Evolutionary conservation across 2,329 filamentous ascomycete genomes (phyloP).

Genomic region (Piedraia hortae): DNA sequence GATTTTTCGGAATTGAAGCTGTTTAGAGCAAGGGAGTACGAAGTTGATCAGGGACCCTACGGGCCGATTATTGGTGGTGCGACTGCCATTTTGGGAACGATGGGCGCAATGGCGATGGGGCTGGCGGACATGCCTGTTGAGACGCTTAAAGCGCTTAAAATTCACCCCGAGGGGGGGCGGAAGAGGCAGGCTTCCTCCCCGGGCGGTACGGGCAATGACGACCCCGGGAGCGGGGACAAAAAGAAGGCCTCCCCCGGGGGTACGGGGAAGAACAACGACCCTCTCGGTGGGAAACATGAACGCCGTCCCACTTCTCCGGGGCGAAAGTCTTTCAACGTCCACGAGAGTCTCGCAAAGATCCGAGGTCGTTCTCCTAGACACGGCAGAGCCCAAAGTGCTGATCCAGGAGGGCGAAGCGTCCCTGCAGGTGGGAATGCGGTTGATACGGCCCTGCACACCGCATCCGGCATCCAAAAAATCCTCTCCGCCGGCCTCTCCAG

Average conservation of each 20-base stretch:
- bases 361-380: constrained; percentile 6
- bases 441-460: constrained; percentile 9
- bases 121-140: constrained; percentile 43
- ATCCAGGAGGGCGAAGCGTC: constrained; percentile 4
- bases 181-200: constrained; percentile 4
- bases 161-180: constrained; percentile 13
- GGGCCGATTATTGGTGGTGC: constrained; percentile 58
- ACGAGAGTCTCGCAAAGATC: constrained; percentile 8
- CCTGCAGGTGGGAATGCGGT: constrained; percentile 3
- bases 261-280: constrained; percentile 1
- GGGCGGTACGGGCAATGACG: neutral
- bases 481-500: constrained; percentile 28
- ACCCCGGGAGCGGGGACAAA: constrained; percentile 1
- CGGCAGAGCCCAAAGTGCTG: too few species aligned
- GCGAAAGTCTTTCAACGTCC: constrained; percentile 9
- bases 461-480: constrained; percentile 13
- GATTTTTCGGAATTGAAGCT: constrained; percentile 46
- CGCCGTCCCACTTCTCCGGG: constrained; percentile 5
- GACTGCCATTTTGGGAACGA: constrained; percentile 53
- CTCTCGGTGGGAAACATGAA: too few species aligned
- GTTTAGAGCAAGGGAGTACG: constrained; percentile 37
- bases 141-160: constrained; percentile 22
- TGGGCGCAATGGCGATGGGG: constrained; percentile 55
- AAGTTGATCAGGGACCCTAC: constrained; percentile 48
- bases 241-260: constrained; percentile 2